phyloP scores from a whole-genome alignment of 2,329 filamentous ascomycete species.

The Neopestalotiopsis sp. region DNA sequence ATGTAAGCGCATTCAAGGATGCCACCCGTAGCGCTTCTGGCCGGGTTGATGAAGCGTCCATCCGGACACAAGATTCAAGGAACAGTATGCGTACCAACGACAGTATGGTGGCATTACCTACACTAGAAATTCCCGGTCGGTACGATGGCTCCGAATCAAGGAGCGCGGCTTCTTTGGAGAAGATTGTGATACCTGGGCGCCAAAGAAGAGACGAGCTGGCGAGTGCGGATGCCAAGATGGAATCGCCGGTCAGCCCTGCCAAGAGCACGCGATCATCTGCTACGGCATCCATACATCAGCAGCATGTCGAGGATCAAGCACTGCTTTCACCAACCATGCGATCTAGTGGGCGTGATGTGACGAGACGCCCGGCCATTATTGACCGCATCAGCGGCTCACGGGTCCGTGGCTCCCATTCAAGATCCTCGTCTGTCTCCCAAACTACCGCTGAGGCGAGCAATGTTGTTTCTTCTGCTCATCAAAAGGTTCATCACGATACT shows the following conservation, averaged over 20 bases:
- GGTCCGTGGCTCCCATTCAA: conserved; percentile 51
- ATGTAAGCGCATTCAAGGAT: conserved; percentile 55
- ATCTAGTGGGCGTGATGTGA: conserved; percentile 38
- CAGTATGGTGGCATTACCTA: conserved; percentile 39
- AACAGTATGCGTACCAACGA: conserved; percentile 49
- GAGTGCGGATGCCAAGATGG: conserved; percentile 50
- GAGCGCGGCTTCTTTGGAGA: conserved; percentile 35
- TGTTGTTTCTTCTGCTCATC: conserved; percentile 63
- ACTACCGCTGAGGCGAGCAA: conserved; percentile 61
- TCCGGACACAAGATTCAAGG: conserved; percentile 37
- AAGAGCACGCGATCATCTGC: conserved; percentile 35
- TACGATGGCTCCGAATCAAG: conserved; percentile 41
- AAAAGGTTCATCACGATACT: conserved; percentile 61
- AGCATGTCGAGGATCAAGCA: conserved; percentile 39
- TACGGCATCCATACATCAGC: conserved; percentile 31
- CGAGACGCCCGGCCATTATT: conserved; percentile 56
- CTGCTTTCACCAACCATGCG: conserved; percentile 32
- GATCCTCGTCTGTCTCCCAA: conserved; percentile 64
- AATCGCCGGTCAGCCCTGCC: conserved; percentile 49
- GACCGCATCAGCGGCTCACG: conserved; percentile 58
- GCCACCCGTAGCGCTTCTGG: conserved; percentile 43
- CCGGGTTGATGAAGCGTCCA: conserved; percentile 49
- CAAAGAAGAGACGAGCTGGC: conserved; percentile 48
- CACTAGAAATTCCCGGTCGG: conserved; percentile 39
- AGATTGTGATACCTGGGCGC: conserved; percentile 31